Evolutionary conservation across 202 grass and related monocot species (phyloP).

Genomic region (Dendrocalamus latiflorus): DNA sequence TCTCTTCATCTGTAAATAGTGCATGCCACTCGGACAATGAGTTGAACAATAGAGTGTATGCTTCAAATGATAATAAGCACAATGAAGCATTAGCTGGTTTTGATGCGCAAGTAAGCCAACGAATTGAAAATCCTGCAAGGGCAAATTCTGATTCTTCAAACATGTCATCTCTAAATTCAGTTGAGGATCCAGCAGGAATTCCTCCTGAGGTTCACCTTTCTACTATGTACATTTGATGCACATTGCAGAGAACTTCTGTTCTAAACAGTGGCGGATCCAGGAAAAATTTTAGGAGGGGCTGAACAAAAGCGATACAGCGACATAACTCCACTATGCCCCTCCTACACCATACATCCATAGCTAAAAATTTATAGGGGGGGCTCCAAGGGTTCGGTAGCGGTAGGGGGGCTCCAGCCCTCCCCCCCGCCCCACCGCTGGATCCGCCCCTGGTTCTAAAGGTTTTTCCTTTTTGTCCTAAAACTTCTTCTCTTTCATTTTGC

Average conservation of each 20-base stretch:
- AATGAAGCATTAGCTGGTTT: constrained; percentile 27
- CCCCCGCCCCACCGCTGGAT: no score
- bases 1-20: constrained; percentile 39
- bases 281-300: no score
- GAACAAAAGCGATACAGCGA: no score
- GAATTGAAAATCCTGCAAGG: no score
- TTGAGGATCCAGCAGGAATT: constrained; percentile 64
- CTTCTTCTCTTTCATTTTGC: constrained; percentile 29
- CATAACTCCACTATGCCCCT: no score
- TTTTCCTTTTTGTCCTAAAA: constrained; percentile 18
- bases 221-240: neutral
- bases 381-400: no score
- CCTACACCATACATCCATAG: no score
- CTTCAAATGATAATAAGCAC: constrained; percentile 46
- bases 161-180: constrained; percentile 39
- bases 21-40: constrained; percentile 92
- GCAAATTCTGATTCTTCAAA: constrained; percentile 53
- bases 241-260: constrained; percentile 1
- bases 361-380: no score
- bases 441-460: no score
- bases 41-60: constrained; percentile 58
- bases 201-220: constrained; percentile 69
- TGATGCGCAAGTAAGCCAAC: constrained; percentile 40
- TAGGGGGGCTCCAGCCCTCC: no score
- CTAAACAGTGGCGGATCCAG: no score